Evolutionary conservation across 495 filamentous ascomycete species (phyloP).

Genomic region (Podospora appendiculata): DNA sequence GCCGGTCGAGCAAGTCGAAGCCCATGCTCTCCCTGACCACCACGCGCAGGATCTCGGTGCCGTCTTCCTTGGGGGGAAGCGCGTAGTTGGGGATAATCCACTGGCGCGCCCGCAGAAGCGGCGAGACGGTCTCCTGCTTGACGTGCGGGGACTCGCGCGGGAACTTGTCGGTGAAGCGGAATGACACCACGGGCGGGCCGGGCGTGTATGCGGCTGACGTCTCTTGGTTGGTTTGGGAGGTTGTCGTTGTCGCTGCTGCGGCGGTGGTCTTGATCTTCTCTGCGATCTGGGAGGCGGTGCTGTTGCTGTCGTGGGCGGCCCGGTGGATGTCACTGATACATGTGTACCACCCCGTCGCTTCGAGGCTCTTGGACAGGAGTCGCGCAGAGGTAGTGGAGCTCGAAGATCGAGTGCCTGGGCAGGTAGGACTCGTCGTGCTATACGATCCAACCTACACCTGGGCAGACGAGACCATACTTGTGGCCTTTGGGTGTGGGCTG

Average conservation of each 20-base stretch:
- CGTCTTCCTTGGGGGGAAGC: constrained; percentile 54
- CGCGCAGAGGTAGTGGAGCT: constrained; percentile 69
- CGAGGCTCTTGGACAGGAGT: constrained; percentile 57
- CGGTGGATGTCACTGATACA: constrained; percentile 67
- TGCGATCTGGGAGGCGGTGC: neutral
- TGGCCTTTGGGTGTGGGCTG: constrained; percentile 32
- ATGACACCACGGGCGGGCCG: constrained; percentile 66
- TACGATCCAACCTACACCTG: constrained; percentile 69
- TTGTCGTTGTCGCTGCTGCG: constrained; percentile 9
- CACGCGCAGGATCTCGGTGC: constrained; percentile 61
- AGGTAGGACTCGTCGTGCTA: constrained; percentile 63
- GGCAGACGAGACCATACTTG: constrained; percentile 67
- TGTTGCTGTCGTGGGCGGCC: constrained; percentile 12
- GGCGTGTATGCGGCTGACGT: constrained; percentile 56
- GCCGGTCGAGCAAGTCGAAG: constrained; percentile 56
- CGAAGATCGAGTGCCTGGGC: constrained; percentile 64
- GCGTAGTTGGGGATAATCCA: constrained; percentile 75
- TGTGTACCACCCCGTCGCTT: constrained; percentile 61
- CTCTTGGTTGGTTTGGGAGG: constrained; percentile 23
- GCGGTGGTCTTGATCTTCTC: constrained; percentile 19
- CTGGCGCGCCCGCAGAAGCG: constrained; percentile 58
- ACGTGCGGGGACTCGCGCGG: constrained; percentile 53
- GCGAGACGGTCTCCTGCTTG: constrained; percentile 58
- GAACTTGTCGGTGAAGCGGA: constrained; percentile 58
- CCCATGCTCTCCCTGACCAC: constrained; percentile 65